A percentile compares a stretch with the other conserved stretches of the same genome.
These are phyloP conservation scores for Penicillium maclennaniae DNA, from an alignment of 495 filamentous ascomycete genomes.

Conservation along the genomic window DNA sequence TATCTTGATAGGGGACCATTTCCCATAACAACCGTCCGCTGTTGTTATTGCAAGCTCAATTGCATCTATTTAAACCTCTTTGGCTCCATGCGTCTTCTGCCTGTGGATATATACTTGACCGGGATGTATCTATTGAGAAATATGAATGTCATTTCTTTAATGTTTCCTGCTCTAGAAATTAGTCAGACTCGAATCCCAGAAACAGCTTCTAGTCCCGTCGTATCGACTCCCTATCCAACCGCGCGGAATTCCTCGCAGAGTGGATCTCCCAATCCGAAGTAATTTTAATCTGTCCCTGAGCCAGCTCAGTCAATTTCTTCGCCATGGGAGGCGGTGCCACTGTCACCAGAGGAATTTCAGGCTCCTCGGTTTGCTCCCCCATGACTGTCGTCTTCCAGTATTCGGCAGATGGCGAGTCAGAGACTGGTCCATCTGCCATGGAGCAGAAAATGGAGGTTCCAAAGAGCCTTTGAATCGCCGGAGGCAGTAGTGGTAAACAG, in stretches of 20 bases:
- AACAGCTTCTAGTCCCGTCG: slow-evolving; percentile 1
- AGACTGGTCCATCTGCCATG: neutral
- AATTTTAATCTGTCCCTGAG: slow-evolving; percentile 23
- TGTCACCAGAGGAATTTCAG: slow-evolving; percentile 21
- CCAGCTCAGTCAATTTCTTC: slow-evolving; percentile 17
- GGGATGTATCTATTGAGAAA: too few species aligned
- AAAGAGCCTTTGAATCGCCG: slow-evolving; percentile 4
- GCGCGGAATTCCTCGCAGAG: slow-evolving; percentile 24
- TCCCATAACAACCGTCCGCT: too few species aligned
- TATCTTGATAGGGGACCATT: too few species aligned
- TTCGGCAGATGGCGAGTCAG: neutral
- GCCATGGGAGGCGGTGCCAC: slow-evolving; percentile 17
- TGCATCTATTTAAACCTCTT: too few species aligned
- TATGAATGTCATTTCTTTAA: too few species aligned
- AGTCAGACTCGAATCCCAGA: too few species aligned
- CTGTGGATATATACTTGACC: too few species aligned
- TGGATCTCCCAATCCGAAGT: slow-evolving; percentile 31
- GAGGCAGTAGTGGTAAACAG: slow-evolving; percentile 15
- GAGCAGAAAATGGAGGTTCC: slow-evolving; percentile 3
- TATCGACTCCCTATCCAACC: slow-evolving; percentile 11
- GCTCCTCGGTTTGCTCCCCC: slow-evolving; percentile 12
- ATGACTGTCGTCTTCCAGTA: slow-evolving; percentile 18
- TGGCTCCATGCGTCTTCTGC: too few species aligned
- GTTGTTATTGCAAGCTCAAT: too few species aligned
- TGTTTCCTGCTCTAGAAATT: too few species aligned